A percentile compares a stretch with the other conserved stretches of the same genome.
These are phyloP conservation scores for Hypoxylon sp. DNA, from an alignment of 2,329 filamentous ascomycete species.

Conservation along the genomic window DNA sequence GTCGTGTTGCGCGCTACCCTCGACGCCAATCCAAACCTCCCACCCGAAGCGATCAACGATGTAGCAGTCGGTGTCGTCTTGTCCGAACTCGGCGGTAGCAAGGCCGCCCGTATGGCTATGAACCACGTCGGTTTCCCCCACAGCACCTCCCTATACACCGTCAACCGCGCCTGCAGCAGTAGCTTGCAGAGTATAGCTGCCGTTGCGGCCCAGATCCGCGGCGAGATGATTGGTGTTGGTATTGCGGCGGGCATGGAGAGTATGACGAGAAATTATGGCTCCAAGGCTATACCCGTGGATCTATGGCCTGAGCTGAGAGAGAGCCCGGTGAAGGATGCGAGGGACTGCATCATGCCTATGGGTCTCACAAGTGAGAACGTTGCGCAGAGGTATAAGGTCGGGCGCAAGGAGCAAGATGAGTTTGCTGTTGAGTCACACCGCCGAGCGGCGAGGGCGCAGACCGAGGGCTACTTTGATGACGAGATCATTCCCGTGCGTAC, in stretches of 20 bases:
- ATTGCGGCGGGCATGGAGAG: conserved; percentile 95
- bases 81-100: conserved; percentile 89
- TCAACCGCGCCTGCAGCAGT: conserved; percentile 89
- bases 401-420: conserved; percentile 82
- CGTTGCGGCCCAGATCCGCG: conserved; percentile 81
- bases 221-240: conserved; percentile 79
- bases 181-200: conserved; percentile 83
- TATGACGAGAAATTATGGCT: conserved; percentile 94
- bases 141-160: conserved; percentile 83
- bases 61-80: conserved; percentile 90
- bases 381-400: conserved; percentile 80
- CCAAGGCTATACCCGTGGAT: conserved; percentile 84
- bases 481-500: conserved; percentile 89
- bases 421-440: conserved; percentile 83
- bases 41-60: conserved; percentile 80
- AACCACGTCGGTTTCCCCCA: conserved; percentile 85
- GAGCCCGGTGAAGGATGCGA: conserved; percentile 75
- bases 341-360: conserved; percentile 95
- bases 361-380: conserved; percentile 93
- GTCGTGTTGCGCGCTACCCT: conserved; percentile 77
- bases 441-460: conserved; percentile 79
- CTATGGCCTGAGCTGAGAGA: conserved; percentile 82
- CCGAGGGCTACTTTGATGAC: conserved; percentile 77
- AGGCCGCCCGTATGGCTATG: conserved; percentile 91
- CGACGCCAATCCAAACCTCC: conserved; percentile 78